These are phyloP conservation scores for Lentinula novae-zelandiae DNA, from an alignment of 1,284 basidiomycete species.

Conservation along the genomic window DNA sequence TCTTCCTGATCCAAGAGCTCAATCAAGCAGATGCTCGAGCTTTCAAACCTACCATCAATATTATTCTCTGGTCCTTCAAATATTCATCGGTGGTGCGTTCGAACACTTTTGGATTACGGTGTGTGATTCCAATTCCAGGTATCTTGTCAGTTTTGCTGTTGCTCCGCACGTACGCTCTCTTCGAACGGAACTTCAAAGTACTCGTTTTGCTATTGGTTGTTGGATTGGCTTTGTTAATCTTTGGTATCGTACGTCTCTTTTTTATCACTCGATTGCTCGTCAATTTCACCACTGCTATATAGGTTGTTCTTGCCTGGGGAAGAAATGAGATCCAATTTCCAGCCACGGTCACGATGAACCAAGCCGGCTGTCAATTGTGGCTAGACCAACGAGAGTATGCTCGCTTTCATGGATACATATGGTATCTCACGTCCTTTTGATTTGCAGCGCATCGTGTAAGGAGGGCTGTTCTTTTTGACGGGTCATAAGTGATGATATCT, in stretches of 20 bases:
- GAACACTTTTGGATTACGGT: background rate
- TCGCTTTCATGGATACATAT: background rate
- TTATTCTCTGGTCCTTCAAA: constrained; percentile 30
- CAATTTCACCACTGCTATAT: background rate
- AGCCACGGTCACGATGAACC: background rate
- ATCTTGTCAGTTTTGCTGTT: constrained; percentile 31
- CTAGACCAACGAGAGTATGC: background rate
- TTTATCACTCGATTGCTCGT: background rate
- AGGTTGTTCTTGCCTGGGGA: background rate
- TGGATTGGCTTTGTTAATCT: constrained; percentile 17
- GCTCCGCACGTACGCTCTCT: constrained; percentile 41
- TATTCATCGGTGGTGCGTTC: constrained; percentile 30
- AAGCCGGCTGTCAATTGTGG: background rate
- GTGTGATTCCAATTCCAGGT: background rate
- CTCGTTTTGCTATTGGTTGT: constrained; percentile 25
- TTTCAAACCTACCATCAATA: constrained; percentile 32
- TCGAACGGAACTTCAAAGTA: constrained; percentile 30
- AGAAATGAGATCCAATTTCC: background rate
- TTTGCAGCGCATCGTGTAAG: background rate
- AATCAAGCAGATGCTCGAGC: constrained; percentile 22
- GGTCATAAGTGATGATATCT: background rate
- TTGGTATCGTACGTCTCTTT: constrained; percentile 15
- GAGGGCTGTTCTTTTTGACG: background rate
- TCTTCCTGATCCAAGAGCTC: background rate
- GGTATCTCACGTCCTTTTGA: background rate